These are phyloP conservation scores for Tylopilus intermedius DNA, from an alignment of 768 basidiomycete genomes.

Conservation along the genomic window DNA sequence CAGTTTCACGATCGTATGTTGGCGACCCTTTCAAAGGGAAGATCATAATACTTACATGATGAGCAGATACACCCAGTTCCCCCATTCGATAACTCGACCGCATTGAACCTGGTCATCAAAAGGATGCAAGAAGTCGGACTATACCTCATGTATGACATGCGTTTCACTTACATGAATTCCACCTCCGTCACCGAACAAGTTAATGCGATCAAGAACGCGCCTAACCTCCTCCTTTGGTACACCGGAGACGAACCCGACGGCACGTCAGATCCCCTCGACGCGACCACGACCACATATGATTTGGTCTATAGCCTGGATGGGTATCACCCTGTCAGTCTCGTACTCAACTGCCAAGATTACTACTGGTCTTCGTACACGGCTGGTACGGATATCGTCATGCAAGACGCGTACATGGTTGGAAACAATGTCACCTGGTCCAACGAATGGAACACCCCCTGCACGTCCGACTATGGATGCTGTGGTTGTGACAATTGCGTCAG, in stretches of 20 bases:
- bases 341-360: constrained; percentile 66
- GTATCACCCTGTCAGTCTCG: constrained; percentile 63
- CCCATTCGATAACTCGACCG: constrained; percentile 53
- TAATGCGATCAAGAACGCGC: constrained; percentile 56
- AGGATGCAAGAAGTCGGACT: constrained; percentile 64
- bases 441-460: constrained; percentile 60
- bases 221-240: constrained; percentile 70
- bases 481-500: constrained; percentile 63
- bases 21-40: too few relatives aligned
- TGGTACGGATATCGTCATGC: constrained; percentile 61
- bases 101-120: constrained; percentile 54
- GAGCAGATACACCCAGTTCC: constrained; percentile 71
- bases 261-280: constrained; percentile 58
- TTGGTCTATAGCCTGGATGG: constrained; percentile 57
- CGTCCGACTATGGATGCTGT: constrained; percentile 62
- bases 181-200: constrained; percentile 64
- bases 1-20: constrained; percentile 32
- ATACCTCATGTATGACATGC: constrained; percentile 84
- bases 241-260: constrained; percentile 74
- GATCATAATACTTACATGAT: not conserved
- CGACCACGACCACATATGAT: constrained; percentile 44
- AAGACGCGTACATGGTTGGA: constrained; percentile 47
- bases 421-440: constrained; percentile 66
- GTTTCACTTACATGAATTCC: constrained; percentile 60
- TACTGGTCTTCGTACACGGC: constrained; percentile 53